Base-by-base conservation (phyloP, 108 stramenopile genomes). In the Fistulifera pelliculosa region DNA sequence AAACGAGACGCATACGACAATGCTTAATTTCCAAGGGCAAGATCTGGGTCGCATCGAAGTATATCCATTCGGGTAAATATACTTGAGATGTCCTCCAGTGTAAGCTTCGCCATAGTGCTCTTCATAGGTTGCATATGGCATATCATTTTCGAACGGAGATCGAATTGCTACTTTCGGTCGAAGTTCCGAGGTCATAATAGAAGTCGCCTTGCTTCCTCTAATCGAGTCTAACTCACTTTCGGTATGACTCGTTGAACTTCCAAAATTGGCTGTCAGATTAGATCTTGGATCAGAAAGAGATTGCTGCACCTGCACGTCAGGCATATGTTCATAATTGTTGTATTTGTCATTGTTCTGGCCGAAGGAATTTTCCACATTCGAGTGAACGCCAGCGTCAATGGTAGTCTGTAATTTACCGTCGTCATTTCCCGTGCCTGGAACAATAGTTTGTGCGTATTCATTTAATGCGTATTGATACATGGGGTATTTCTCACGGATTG, bases 51-150 rank as follows among this genome's bases (percentile, higher is more conserved):
- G 76, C 90, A 91, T 87, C 35, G 80, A 80, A 70, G 84, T 83
- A 74, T 91, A 91, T 19, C 90, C 90, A 1, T 63, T 44, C 0
- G 90, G 90, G 54, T 91, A 91, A 27, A 91, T 61, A 52, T 91
- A 91, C 47, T 69, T 70, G 47, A 85, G 73, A 11, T 71, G 71
- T 48, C 60, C 69, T 35, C 83, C 85, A 24, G 85, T 70, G 49
- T 91, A 91, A 49, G 81, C 83, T 49, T 85, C 85, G 25, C 90
- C 90, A 62, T 91, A 91, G 25, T 66, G 52, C 63, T 91, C 90
- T 68, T 83, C 81, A 62, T 91, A 91, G 14, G 31, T 6, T 35
- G 31, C 31, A 45, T 17, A 21, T 11, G 19, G 21, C 44, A 17
- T 17, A 8, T 21, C 21, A 21, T 21, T 45, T 11, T 45, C 21